Conservation (phyloP, 2,329 filamentous ascomycete genomes). For the Epichloe aotearoae region DNA sequence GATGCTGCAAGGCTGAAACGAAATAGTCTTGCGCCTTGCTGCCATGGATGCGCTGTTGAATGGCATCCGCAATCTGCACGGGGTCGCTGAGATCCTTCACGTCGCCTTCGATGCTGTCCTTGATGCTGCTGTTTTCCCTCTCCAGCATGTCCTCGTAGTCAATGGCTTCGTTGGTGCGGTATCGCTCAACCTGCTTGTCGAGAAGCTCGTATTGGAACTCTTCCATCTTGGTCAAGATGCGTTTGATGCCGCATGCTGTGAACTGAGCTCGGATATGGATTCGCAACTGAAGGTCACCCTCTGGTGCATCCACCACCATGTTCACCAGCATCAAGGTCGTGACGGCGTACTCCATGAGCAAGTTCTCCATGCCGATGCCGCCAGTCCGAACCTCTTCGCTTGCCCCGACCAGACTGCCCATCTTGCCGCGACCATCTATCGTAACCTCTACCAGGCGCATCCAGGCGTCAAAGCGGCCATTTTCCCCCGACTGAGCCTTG, state of each 20-base stretch:
- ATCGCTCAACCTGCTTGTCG: conserved; percentile 94
- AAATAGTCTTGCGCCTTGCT: conserved; percentile 91
- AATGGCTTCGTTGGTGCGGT: conserved; percentile 86
- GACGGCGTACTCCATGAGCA: conserved; percentile 97
- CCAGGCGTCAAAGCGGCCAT: conserved; percentile 94
- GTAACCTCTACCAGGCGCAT: conserved; percentile 98
- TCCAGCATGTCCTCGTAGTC: conserved; percentile 97
- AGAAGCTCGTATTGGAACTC: conserved; percentile 96
- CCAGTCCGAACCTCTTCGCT: conserved; percentile 93
- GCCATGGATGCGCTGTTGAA: conserved; percentile 70
- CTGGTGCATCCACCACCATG: conserved; percentile 86
- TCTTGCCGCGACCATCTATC: conserved; percentile 91
- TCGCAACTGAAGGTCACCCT: conserved; percentile 77
- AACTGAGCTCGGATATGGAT: conserved; percentile 95
- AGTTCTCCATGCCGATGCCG: conserved; percentile 95
- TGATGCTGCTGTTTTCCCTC: conserved; percentile 77
- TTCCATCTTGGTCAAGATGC: conserved; percentile 93
- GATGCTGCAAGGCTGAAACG: conserved; percentile 84
- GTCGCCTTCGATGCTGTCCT: conserved; percentile 75
- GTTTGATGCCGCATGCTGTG: conserved; percentile 87
- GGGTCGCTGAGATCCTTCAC: conserved; percentile 89
- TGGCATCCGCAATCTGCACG: conserved; percentile 84
- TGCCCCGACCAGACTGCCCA: conserved; percentile 93
- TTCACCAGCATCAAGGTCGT: conserved; percentile 91
- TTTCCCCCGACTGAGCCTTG: conserved; percentile 78